Percentiles rank a stretch among this genome's conserved stretches.
Conservation (phyloP, 352 stramenopile species). For the Globisporangium megalacanthum region DNA sequence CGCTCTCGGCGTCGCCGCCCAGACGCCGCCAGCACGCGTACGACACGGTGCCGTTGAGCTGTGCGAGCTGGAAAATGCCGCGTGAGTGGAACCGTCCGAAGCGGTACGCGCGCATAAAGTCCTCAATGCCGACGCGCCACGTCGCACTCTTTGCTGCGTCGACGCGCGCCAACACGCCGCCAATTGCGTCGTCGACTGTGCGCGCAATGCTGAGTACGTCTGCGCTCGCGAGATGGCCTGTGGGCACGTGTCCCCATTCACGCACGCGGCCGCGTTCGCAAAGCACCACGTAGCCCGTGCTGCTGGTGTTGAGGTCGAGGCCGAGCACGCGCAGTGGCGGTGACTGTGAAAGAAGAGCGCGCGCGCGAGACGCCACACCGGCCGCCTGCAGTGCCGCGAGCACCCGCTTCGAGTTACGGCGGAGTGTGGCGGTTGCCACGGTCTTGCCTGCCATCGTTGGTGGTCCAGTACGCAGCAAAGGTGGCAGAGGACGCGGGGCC, state of each 20-base stretch:
- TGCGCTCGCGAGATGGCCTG: slow-evolving; percentile 47
- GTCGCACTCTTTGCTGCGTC: slow-evolving; percentile 2
- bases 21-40: slow-evolving; percentile 74
- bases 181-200: slow-evolving; percentile 39
- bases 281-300: slow-evolving; percentile 68
- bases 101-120: slow-evolving; percentile 82
- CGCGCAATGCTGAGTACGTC: slow-evolving; percentile 62
- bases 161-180: slow-evolving; percentile 21
- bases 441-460: background rate
- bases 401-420: slow-evolving; percentile 45
- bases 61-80: slow-evolving; percentile 80
- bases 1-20: slow-evolving; percentile 1
- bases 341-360: slow-evolving; percentile 22
- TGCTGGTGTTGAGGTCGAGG: slow-evolving; percentile 84
- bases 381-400: slow-evolving; percentile 40
- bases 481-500: too few species aligned
- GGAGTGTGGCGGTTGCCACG: slow-evolving; percentile 9
- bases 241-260: slow-evolving; percentile 58
- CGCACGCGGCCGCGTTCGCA: slow-evolving; percentile 42
- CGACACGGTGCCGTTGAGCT: slow-evolving; percentile 83
- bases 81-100: slow-evolving; percentile 75
- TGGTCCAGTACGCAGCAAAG: too few species aligned
- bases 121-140: slow-evolving; percentile 80
- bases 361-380: slow-evolving; percentile 15
- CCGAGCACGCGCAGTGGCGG: slow-evolving; percentile 56